These are phyloP conservation scores for Blastobotrys apis DNA, from an alignment of 1,139 yeast species.

Conservation along the genomic window DNA sequence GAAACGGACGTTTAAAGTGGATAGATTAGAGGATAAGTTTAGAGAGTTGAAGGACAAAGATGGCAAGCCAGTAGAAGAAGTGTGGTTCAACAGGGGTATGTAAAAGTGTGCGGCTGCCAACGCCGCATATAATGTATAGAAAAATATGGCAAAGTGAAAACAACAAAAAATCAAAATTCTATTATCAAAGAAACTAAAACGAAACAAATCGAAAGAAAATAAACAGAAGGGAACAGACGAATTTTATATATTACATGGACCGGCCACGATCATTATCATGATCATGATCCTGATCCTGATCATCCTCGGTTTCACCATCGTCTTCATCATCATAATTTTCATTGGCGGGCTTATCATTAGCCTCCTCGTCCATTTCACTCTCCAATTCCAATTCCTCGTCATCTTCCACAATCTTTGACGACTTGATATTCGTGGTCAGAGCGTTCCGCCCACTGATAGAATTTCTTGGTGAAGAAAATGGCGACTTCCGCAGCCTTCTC, in stretches of 20 bases:
- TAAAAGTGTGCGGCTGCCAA: conserved; percentile 38
- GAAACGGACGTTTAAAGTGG: conserved; percentile 56
- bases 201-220: no score
- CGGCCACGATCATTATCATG: no score
- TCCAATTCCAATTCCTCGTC: conserved; percentile 12
- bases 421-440: conserved; percentile 8
- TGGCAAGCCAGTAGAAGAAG: conserved; percentile 56
- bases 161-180: no score
- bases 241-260: conserved; percentile 6
- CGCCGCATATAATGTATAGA: no score
- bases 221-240: no score
- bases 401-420: conserved; percentile 16
- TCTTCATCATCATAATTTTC: not conserved
- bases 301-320: not conserved
- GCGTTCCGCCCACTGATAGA: conserved; percentile 8
- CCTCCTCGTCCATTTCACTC: conserved; percentile 5
- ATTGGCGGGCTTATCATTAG: not conserved
- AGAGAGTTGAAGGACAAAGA: conserved; percentile 54
- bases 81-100: conserved; percentile 91
- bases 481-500: conserved; percentile 11
- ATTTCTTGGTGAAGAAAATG: conserved; percentile 9
- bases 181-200: no score
- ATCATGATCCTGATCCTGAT: not conserved
- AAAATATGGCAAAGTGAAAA: no score
- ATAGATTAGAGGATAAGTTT: conserved; percentile 60